Conservation (phyloP, 192 early-diverging fungal genomes). For the Lobosporangium transversale region DNA sequence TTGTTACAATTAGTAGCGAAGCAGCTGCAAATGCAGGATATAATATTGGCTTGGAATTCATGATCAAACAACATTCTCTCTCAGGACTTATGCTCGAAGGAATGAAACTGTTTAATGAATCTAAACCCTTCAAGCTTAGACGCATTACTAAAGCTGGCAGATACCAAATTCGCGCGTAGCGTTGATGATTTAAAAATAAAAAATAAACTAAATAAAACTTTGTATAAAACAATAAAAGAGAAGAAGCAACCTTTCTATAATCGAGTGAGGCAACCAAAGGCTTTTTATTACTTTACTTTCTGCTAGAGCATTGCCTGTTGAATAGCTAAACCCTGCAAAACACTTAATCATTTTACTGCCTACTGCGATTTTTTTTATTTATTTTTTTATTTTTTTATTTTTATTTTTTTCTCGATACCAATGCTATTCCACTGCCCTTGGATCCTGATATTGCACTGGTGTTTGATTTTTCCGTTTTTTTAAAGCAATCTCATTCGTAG, state of each 20-base stretch:
- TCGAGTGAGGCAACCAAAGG: no score
- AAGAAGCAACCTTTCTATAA: no score
- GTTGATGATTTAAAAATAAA: neutral
- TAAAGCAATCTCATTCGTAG: no score
- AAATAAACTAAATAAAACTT: constrained; percentile 1
- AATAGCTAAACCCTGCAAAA: no score
- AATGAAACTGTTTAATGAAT: constrained; percentile 75
- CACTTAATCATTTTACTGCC: neutral
- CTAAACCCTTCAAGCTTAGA: constrained; percentile 74
- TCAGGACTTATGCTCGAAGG: constrained; percentile 80
- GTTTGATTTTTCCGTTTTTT: no score
- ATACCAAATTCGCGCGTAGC: constrained; percentile 68
- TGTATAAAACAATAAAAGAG: no score
- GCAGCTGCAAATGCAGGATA: constrained; percentile 57
- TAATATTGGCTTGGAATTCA: constrained; percentile 72
- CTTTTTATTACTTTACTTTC: no score
- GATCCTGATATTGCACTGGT: no score
- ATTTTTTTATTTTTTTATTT: constrained; percentile 5
- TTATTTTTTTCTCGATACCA: no score
- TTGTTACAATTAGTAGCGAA: constrained; percentile 56
- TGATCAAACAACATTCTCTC: constrained; percentile 74
- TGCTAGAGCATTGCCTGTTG: no score
- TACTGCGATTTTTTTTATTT: neutral
- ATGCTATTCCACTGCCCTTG: no score
- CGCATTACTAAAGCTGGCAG: constrained; percentile 70